Conservation (phyloP, 202 grass and related monocot species). For the Eragrostis tef region DNA sequence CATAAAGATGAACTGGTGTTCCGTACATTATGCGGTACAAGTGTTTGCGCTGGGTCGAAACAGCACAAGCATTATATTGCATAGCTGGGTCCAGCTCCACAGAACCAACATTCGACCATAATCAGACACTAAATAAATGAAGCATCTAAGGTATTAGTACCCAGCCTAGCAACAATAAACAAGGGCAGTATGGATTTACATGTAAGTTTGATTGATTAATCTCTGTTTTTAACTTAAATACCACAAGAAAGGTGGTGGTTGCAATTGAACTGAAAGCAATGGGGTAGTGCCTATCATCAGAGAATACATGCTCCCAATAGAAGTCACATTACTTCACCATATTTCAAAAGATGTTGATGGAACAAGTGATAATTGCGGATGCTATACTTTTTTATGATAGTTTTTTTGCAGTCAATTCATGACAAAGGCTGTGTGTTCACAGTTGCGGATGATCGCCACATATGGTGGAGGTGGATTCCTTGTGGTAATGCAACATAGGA, state of each 20-base stretch:
- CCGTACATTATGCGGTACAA: not conserved
- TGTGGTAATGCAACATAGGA: constrained; percentile 27
- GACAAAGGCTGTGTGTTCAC: constrained; percentile 45
- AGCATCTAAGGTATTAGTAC: constrained; percentile 4
- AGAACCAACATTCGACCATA: not conserved
- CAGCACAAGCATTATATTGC: not conserved
- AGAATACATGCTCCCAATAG: not conserved
- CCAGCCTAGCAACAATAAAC: not conserved
- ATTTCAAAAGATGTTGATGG: constrained; percentile 25
- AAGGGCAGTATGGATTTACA: not conserved
- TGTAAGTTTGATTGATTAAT: not conserved
- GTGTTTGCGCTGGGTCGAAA: constrained; percentile 21
- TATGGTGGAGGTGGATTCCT: constrained; percentile 57
- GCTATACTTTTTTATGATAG: constrained; percentile 33
- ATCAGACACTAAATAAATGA: not conserved
- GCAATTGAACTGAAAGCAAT: not conserved
- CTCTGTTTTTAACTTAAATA: constrained; percentile 3
- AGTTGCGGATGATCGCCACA: constrained; percentile 49
- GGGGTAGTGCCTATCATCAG: not conserved
- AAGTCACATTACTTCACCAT: constrained; percentile 22
- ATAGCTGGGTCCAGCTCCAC: not conserved
- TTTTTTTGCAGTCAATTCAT: constrained; percentile 52
- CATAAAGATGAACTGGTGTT: not conserved
- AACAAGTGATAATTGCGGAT: constrained; percentile 33
- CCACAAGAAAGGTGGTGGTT: not conserved